Percentiles rank a stretch among this genome's conserved stretches.
Conservation (phyloP, 2,329 filamentous ascomycete species). For the Apiospora phragmitis region DNA sequence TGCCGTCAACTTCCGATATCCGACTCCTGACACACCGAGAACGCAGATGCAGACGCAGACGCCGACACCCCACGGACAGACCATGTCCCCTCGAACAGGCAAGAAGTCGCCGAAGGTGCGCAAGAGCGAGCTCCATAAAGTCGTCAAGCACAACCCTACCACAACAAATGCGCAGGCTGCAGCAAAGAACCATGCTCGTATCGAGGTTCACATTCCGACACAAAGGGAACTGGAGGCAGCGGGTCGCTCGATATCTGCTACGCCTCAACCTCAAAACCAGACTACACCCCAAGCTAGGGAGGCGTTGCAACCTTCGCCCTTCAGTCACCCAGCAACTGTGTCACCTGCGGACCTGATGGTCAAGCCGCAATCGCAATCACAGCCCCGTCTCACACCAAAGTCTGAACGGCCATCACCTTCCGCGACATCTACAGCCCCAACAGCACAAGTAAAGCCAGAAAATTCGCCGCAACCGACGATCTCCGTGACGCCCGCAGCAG, state of each 20-base stretch:
- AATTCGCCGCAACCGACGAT: not conserved
- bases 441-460: not conserved
- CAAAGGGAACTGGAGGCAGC: conserved; percentile 26
- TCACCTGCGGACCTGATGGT: conserved; percentile 10
- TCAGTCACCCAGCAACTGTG: not conserved
- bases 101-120: conserved; percentile 34
- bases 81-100: conserved; percentile 25
- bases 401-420: not conserved
- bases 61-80: conserved; percentile 32
- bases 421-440: not conserved
- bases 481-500: not conserved
- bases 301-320: not conserved
- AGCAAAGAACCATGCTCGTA: conserved; percentile 27
- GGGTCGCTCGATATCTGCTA: conserved; percentile 15
- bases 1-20: conserved; percentile 40
- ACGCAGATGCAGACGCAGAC: conserved; percentile 23
- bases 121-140: conserved; percentile 29
- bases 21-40: conserved; percentile 36
- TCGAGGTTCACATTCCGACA: conserved; percentile 30
- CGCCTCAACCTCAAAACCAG: conserved; percentile 16
- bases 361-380: not conserved
- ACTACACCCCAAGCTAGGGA: conserved; percentile 2
- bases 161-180: conserved; percentile 33
- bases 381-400: not conserved
- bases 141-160: conserved; percentile 43